Evolutionary conservation across 2,329 filamentous ascomycete genomes (phyloP), one percentile per base, ranked within the genome.

Genomic region (Ramularia endophylla): DNA sequence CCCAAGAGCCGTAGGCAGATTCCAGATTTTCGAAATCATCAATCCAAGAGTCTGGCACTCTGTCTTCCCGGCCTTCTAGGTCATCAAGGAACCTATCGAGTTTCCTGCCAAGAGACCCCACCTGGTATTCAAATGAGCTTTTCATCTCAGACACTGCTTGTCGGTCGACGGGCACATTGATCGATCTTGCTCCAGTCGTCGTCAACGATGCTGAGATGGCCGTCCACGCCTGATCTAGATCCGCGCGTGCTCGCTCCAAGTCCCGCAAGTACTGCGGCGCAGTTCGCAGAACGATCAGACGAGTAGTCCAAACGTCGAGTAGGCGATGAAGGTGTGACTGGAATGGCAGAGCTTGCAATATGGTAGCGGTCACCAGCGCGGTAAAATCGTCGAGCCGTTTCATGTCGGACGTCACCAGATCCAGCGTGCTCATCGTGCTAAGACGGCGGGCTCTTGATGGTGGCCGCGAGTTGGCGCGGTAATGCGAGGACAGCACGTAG

Each of bases 11-110:
- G 63, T 90, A 95, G 20, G 81, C 77, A 8, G 74, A 70, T 62
- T 98, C 92, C 4, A 94, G 70, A 0, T 68, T 65, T 61, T 97
- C 92, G 67, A 97, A 83, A 4, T 81, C 76, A 54, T 94, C 87
- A 41, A 97, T 78, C 92, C 90, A 98, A 19, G 70, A 62, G 29
- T 94, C 85, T 0, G 92, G 92, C 8, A 98, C 69, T 0, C 84
- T 87, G 56, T 98, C 92, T 31, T 83, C 74, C 40, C 81, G 74
- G 2, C 87, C 89, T 63, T 97, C 92, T 2, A 97, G 72, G 22
- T 78, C 75, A 63, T 98, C 89, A 11, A 98, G 74, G 76, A 95
- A 87, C 37, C 74, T 78, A 61, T 98, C 92, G 47, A 97, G 72
- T 28, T 80, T 75, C 35, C 75, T 75, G 0, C 87, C 90, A 0